Base-by-base conservation (phyloP, 208 protist species). In the Acanthamoeba castellanii region DNA sequence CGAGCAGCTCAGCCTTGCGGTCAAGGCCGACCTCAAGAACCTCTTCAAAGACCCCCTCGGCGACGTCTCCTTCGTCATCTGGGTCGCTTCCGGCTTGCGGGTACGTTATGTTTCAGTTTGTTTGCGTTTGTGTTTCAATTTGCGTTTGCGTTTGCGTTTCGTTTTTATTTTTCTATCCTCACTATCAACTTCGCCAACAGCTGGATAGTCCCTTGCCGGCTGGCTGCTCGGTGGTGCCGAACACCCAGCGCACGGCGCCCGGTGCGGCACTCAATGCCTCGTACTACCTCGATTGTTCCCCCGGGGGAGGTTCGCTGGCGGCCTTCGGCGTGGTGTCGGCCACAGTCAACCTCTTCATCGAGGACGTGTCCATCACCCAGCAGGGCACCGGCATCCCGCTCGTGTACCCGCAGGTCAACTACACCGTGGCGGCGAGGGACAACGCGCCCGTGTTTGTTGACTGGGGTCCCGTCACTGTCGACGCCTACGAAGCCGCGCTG, bases 331-430 rank as follows among this genome's bases (percentile, higher is more conserved):
- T 37, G 78, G 14, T 66, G n/a, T 32, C 32, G n/a, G 30, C 34
- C 57, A 37, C n/a, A 1, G 30, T 95, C 30, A 95, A 32, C 9
- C 18, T 95, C 1, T 95, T 92, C 89, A 95, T 95, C 72, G 47
- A 87, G 32, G 94, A 95, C 50, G 88, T 90, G 13, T 87, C 57
- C 57, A 95, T 95, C 88, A 95, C 94, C 22, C 92, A 95, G 55
- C 7, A 8, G 14, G 90, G 94, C 30, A 50, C n/a, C 32, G 81
- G 57, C 52, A 68, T 94, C 32, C 47, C 88, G 37, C 37, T 95
- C 25, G 42, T 93, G 9, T 95, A 95, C 45, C 89, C 89, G 42
- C 89, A 90, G 18, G 89, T 95, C 59, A 95, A 94, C 34, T 95
- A 95, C 88, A 94, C 78, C 30, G 92, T 93, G 47, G 57, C 82